These are phyloP conservation scores for Asterella californica DNA, from an alignment of 225 moss, liverwort and hornwort genomes.

Conservation along the genomic window DNA sequence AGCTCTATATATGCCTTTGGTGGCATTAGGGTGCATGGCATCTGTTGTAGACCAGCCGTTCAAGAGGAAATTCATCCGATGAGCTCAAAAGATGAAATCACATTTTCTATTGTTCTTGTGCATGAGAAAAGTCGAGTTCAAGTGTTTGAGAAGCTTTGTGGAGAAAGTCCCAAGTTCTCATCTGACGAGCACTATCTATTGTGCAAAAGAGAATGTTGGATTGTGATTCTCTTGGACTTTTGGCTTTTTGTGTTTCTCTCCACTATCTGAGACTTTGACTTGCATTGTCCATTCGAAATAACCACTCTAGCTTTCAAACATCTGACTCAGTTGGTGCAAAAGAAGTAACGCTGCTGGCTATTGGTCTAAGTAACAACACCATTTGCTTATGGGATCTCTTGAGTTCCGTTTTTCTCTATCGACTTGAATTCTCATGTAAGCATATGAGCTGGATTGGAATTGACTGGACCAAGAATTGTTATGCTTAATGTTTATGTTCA, in stretches of 20 bases:
- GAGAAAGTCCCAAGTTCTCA: conserved; percentile 22
- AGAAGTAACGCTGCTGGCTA: conserved; percentile 51
- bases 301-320: conserved; percentile 18
- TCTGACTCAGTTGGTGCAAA: conserved; percentile 25
- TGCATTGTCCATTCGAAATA: conserved; percentile 24
- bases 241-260: background rate
- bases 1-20: conserved; percentile 61
- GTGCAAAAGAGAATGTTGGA: too few species aligned
- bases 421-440: conserved; percentile 82
- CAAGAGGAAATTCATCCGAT: background rate
- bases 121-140: conserved; percentile 87
- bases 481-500: background rate
- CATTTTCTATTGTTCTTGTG: conserved; percentile 47
- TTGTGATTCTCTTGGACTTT: background rate
- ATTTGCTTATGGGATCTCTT: conserved; percentile 63
- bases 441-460: too few species aligned
- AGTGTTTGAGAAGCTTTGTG: conserved; percentile 49
- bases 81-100: background rate
- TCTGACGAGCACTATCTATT: too few species aligned
- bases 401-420: conserved; percentile 40
- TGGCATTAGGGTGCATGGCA: conserved; percentile 85
- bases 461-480: background rate
- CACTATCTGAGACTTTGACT: background rate
- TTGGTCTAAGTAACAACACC: conserved; percentile 89
- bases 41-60: conserved; percentile 40